These are phyloP conservation scores for Tritrichomonas foetus DNA, from an alignment of 208 protist genomes.

Conservation along the genomic window DNA sequence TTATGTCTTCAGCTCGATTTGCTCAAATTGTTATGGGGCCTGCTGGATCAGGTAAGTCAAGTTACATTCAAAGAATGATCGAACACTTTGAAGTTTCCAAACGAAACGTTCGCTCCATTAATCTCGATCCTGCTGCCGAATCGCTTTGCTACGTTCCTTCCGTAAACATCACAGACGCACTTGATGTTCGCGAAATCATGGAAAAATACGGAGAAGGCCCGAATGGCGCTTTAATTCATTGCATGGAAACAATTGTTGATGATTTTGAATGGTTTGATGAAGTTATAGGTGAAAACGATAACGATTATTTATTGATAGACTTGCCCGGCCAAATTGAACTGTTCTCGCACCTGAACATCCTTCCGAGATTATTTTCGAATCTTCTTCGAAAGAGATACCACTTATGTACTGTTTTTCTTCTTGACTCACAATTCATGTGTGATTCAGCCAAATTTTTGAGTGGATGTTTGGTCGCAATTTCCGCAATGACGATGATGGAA, in stretches of 20 bases:
- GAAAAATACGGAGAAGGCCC: slow-evolving; percentile 68
- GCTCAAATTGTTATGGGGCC: slow-evolving; percentile 38
- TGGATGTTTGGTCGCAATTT: not conserved
- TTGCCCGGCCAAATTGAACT: slow-evolving; percentile 38
- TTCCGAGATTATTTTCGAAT: not conserved
- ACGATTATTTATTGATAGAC: slow-evolving; percentile 37
- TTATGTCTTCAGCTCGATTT: no score
- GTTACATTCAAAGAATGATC: not conserved
- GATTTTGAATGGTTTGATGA: slow-evolving; percentile 57
- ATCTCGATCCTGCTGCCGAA: slow-evolving; percentile 38
- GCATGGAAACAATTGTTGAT: slow-evolving; percentile 71
- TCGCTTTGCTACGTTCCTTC: not conserved
- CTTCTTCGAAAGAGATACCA: slow-evolving; percentile 29
- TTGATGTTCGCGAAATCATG: slow-evolving; percentile 64
- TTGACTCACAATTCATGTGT: slow-evolving; percentile 35
- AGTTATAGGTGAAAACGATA: slow-evolving; percentile 26
- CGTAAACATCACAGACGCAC: not conserved
- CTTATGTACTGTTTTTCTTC: not conserved
- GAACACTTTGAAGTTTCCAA: slow-evolving; percentile 30
- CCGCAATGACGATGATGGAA: slow-evolving; percentile 16
- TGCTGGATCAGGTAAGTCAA: slow-evolving; percentile 29
- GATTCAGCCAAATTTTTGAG: slow-evolving; percentile 35
- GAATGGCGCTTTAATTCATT: slow-evolving; percentile 74
- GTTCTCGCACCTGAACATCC: not conserved
- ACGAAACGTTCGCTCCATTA: not conserved